Conservation (phyloP, 1,284 basidiomycete genomes). For the Ustilago cynodontis region DNA sequence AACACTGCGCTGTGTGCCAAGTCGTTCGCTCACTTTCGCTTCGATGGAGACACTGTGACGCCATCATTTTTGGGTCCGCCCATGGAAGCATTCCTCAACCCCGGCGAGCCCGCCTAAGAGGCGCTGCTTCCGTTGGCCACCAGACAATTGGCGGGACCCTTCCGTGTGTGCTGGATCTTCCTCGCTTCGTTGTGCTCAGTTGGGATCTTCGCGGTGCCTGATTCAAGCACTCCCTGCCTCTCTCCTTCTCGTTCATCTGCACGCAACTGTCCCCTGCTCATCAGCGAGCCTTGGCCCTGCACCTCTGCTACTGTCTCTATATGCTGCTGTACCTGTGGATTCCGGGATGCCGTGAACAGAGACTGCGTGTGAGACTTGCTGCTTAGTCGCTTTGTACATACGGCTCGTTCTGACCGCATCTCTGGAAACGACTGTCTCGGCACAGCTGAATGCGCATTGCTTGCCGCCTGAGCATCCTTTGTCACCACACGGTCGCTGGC, state of each 20-base stretch:
- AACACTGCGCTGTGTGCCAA: no score
- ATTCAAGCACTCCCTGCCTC: background rate
- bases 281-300: background rate
- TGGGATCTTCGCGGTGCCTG: constrained; percentile 8
- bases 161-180: constrained; percentile 5
- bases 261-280: background rate
- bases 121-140: background rate
- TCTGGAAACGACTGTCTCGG: background rate
- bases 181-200: constrained; percentile 5
- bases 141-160: constrained; percentile 3
- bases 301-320: no score
- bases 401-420: background rate
- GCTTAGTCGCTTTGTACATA: no score
- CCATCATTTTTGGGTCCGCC: background rate
- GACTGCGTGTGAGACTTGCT: background rate
- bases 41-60: background rate
- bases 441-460: background rate
- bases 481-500: background rate
- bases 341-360: background rate
- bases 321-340: background rate
- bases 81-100: constrained; percentile 11
- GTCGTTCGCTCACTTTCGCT: background rate
- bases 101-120: background rate
- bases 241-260: background rate
- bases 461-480: background rate